Percentiles rank a stretch among this genome's conserved stretches.
phyloP scores from a whole-genome alignment of 2,329 filamentous ascomycete species.

The Ramichloridium luteum region DNA sequence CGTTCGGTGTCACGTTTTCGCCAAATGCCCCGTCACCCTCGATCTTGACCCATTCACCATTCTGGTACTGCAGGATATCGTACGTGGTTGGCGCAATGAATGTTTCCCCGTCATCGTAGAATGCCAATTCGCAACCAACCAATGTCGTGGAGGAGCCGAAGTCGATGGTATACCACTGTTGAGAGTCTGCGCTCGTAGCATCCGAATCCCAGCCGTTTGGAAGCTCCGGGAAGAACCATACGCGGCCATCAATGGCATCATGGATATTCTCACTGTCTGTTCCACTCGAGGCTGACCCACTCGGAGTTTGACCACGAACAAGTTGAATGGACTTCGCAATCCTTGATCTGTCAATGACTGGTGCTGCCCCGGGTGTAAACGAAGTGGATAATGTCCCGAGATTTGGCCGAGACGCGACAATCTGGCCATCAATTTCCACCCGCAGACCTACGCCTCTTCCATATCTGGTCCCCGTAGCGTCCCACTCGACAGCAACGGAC shows the following conservation, averaged over 20 bases:
- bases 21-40: conserved; percentile 12
- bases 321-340: conserved; percentile 29
- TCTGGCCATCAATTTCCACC: conserved; percentile 26
- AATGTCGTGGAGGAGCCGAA: conserved; percentile 23
- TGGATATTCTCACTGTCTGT: conserved; percentile 21
- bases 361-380: conserved; percentile 15
- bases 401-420: conserved; percentile 21
- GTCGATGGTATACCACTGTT: conserved; percentile 28
- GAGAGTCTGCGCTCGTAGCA: conserved; percentile 15
- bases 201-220: conserved; percentile 30
- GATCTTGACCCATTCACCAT: conserved; percentile 22
- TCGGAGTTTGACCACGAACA: conserved; percentile 21
- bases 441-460: conserved; percentile 21
- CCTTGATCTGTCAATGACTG: conserved; percentile 18
- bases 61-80: conserved; percentile 18
- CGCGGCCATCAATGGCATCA: conserved; percentile 28
- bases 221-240: conserved; percentile 30
- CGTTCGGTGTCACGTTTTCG: conserved; percentile 24
- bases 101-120: conserved; percentile 21
- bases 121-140: conserved; percentile 27
- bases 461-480: conserved; percentile 25
- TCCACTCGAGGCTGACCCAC: conserved; percentile 22
- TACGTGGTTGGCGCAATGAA: conserved; percentile 23
- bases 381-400: conserved; percentile 19
- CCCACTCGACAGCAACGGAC: conserved; percentile 32